phyloP scores from a whole-genome alignment of 345 rosid genomes.

The Linum lewisii region DNA sequence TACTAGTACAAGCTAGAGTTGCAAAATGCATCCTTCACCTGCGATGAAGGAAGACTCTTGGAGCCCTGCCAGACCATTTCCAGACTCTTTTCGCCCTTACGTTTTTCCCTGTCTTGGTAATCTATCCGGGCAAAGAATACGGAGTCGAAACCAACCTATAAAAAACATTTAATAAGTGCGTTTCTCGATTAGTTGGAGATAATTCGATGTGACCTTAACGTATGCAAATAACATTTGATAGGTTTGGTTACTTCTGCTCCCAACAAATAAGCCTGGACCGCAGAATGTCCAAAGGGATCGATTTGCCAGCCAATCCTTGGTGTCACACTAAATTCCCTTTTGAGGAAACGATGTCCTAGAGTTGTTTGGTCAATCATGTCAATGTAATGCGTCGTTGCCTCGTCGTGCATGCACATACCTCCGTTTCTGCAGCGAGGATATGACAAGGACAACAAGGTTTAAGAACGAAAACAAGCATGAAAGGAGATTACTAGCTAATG shows the following conservation, averaged over 20 bases:
- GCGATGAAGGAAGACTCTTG: constrained; percentile 43
- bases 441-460: background rate
- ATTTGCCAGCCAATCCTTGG: constrained; percentile 56
- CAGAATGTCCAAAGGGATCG: constrained; percentile 52
- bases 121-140: constrained; percentile 44
- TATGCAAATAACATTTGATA: background rate
- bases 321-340: constrained; percentile 34
- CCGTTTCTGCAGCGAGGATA: constrained; percentile 35
- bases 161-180: background rate
- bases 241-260: constrained; percentile 33
- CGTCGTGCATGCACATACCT: constrained; percentile 50
- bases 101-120: constrained; percentile 44
- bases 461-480: background rate
- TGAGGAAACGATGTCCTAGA: constrained; percentile 40
- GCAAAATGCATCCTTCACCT: constrained; percentile 20
- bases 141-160: constrained; percentile 52
- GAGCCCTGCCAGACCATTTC: constrained; percentile 50
- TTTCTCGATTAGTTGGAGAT: background rate
- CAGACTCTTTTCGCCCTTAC: constrained; percentile 36
- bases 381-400: constrained; percentile 36
- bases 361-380: constrained; percentile 53
- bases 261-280: constrained; percentile 40
- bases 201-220: background rate
- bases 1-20: too few relatives aligned
- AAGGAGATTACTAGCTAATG: background rate